These are phyloP conservation scores for Aspergillus ochraceus DNA, from an alignment of 2,329 filamentous ascomycete species.

Conservation along the genomic window DNA sequence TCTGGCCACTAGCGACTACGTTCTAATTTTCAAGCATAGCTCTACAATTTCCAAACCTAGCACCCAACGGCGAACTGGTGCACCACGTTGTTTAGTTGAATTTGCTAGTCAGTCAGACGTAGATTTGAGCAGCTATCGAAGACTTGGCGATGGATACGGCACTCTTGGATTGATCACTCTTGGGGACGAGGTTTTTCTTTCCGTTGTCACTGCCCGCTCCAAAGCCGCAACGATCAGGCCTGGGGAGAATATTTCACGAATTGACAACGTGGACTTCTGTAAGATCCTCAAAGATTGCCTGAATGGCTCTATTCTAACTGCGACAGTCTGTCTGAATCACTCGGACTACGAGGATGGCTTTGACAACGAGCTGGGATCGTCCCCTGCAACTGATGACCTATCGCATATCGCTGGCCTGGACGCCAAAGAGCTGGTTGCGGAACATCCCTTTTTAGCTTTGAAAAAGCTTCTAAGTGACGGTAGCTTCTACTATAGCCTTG, in stretches of 20 bases:
- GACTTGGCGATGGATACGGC: conserved; percentile 76
- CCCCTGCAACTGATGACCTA: conserved; percentile 54
- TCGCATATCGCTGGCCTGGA: conserved; percentile 54
- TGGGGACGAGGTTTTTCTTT: conserved; percentile 82
- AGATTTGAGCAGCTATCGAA: conserved; percentile 73
- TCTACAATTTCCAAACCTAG: conserved; percentile 59
- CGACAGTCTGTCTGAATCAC: conserved; percentile 77
- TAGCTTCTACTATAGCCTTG: conserved; percentile 97
- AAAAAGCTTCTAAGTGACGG: conserved; percentile 91
- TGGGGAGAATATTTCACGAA: conserved; percentile 85
- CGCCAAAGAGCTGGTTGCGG: conserved; percentile 67
- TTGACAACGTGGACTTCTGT: conserved; percentile 81
- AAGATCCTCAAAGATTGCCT: conserved; percentile 19
- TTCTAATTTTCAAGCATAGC: conserved; percentile 81
- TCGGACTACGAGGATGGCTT: conserved; percentile 79
- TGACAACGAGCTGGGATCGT: conserved; percentile 55
- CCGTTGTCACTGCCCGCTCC: conserved; percentile 77
- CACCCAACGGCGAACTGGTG: conserved; percentile 29
- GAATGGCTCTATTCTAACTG: background rate
- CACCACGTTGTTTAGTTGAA: conserved; percentile 79
- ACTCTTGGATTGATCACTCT: conserved; percentile 86
- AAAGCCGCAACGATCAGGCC: conserved; percentile 80
- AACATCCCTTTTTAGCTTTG: conserved; percentile 86
- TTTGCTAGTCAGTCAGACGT: conserved; percentile 66
- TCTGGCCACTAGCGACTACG: conserved; percentile 75